Base-by-base conservation (phyloP, 148 eudicot genomes). In the Amaranthus cruentus region DNA sequence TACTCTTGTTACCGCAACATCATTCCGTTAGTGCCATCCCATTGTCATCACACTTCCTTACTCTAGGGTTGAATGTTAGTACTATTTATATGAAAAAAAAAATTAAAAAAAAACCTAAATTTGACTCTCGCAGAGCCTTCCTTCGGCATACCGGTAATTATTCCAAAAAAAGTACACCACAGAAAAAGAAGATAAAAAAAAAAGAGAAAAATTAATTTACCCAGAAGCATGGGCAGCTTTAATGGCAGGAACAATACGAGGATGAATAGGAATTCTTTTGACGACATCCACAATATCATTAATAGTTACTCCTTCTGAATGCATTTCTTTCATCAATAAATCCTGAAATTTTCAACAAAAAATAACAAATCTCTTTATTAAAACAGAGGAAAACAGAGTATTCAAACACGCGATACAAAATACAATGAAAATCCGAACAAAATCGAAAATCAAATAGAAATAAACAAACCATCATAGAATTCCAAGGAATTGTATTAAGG, bases 401-500 rank as follows among this genome's bases (percentile, higher is more conserved):
- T 3, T 28, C 12, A 43, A 10, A 42, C 44, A 38, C 38, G 38
- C 38, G 38, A 28, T 28, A 28, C 38, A 28, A 28, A 28, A 28
- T 28, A 28, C 1, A 28, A 28, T 28, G 38, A 28, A 28, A 28
- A 28, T 28, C 38, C 38, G 13, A 52, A 5, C 3, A n/a, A 11
- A 4, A 10, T 61, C 2, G 47, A 9, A 38, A 44, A 3, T 51
- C 28, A 51, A 11, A 7, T 1, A 28, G 61, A 38, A 51, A 74
- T 44, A 76, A 44, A 81, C 81, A 52, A 4, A 91, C 93, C 94
- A 93, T 93, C 58, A 89, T 76, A 48, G 91, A 28, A 73, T 90
- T 88, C 96, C 89, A 90, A 15, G 96, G 96, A 88, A 87, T 85
- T 80, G 91, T 86, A 28, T 87, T 81, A 68, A 87, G 87, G 50